These are phyloP conservation scores for Sugiyamaella boreocaroliniensis DNA, from an alignment of 805 yeast species.

Conservation along the genomic window DNA sequence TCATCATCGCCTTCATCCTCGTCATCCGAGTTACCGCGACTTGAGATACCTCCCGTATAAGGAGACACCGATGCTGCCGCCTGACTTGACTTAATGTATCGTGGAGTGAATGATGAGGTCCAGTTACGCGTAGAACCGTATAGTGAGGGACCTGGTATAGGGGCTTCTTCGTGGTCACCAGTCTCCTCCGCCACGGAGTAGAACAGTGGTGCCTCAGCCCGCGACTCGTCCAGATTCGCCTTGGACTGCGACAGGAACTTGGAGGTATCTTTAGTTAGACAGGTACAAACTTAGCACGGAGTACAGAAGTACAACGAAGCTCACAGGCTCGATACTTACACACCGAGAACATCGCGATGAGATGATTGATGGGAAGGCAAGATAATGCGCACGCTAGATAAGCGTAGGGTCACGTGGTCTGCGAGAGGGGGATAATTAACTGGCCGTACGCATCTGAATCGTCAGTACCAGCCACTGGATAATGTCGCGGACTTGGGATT, in stretches of 20 bases:
- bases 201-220: constrained; percentile 27
- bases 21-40: constrained; percentile 7
- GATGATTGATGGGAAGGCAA: background rate
- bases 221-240: constrained; percentile 20
- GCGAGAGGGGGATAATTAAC: too few species aligned
- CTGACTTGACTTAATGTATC: background rate
- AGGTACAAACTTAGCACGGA: background rate
- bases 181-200: constrained; percentile 22
- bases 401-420: background rate
- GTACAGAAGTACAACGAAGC: background rate
- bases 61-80: background rate
- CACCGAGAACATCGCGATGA: constrained; percentile 22
- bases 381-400: background rate
- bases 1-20: constrained; percentile 12
- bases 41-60: constrained; percentile 3
- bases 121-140: constrained; percentile 12
- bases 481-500: constrained; percentile 24
- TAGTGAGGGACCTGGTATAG: constrained; percentile 9
- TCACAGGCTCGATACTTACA: constrained; percentile 15
- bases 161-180: constrained; percentile 14
- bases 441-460: background rate
- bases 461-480: background rate
- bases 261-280: constrained; percentile 28
- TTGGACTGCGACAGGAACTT: constrained; percentile 31
- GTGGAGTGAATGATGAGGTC: constrained; percentile 11